These are phyloP conservation scores for Aspergillus carbonarius DNA, from an alignment of 2,329 filamentous ascomycete genomes.

Conservation along the genomic window DNA sequence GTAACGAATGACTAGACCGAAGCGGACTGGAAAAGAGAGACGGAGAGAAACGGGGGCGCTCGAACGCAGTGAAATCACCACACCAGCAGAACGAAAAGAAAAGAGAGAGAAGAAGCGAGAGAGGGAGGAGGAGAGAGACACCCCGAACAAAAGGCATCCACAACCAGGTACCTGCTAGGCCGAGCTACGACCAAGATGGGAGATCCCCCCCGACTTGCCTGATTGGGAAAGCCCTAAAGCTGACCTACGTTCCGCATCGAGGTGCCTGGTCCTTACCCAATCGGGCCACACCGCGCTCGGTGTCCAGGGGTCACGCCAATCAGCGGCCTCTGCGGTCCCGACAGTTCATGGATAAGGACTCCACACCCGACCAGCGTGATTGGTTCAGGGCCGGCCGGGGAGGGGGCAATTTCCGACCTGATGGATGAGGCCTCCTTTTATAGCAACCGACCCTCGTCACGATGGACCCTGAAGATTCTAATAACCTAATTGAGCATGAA, in stretches of 20 bases:
- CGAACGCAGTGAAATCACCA: not conserved
- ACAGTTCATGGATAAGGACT: constrained; percentile 16
- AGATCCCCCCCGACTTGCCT: not conserved
- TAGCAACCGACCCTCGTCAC: not conserved
- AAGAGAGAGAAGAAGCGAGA: not conserved
- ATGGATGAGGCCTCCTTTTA: not conserved
- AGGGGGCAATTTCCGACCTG: not conserved
- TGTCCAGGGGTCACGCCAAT: constrained; percentile 15
- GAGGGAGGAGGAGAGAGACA: not conserved
- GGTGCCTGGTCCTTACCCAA: constrained; percentile 5
- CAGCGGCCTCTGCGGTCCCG: constrained; percentile 6
- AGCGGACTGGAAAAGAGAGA: not conserved
- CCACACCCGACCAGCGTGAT: too few species aligned
- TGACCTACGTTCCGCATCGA: not conserved
- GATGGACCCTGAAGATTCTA: not conserved
- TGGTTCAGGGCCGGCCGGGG: too few species aligned
- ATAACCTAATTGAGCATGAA: too few species aligned
- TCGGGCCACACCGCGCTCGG: constrained; percentile 5
- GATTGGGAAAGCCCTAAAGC: not conserved
- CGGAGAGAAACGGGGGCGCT: constrained; percentile 8
- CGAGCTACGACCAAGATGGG: not conserved
- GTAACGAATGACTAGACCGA: constrained; percentile 25
- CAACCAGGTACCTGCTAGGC: too few species aligned
- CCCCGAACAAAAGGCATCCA: not conserved
- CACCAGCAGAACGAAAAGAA: not conserved